Evolutionary conservation across 2,329 filamentous ascomycete species (phyloP), one percentile per base, ranked within the genome.

Genomic region (Aureobasidium sp.): DNA sequence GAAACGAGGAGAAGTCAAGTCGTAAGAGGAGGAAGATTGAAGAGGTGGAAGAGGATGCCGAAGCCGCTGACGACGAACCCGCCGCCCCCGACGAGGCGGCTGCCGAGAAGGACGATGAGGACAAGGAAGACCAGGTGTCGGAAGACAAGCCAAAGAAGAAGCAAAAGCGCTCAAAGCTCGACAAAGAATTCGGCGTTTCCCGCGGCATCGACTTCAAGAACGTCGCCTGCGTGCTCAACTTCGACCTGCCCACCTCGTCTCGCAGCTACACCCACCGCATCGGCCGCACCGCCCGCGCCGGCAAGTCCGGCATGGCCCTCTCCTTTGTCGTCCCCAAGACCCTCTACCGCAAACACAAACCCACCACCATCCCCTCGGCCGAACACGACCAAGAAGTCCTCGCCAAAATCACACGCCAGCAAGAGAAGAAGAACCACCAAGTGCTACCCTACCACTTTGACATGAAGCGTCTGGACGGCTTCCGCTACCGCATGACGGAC

Each of bases 241-340:
- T 98, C 68, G 93, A 98, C 69, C 83, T 98, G 14, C 93, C 93
- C 1, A 81, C 83, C 14, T 86, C 84, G 7, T 85, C 89, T 32
- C 94, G 89, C 66, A 95, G 89, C 7, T 98, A 98, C 70, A 94
- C 88, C n/a, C 93, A 98, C 71, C 85, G 93, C 51, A 95, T 98
- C 63, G 93, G 93, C 27, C 84, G 93, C 27, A 98, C 93, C 5
- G 93, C 89, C 1, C 82, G 93, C 57, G 93, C 90, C 2, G 91
- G 90, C 10, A 88, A 94, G 66, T 84, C 86, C 1, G 93, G 93
- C 56, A 97, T 95, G 79, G 90, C 93, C 0, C 78, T 98, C n/a
- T 95, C 90, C 8, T 96, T 98, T 68, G 87, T 95, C 48, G 79
- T 98, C 3, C 91, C 93, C 7, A 78, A 82, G 47, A 83, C 88